phyloP scores from a whole-genome alignment of 164 flowering plant species.

The Nymphaea colorata region DNA sequence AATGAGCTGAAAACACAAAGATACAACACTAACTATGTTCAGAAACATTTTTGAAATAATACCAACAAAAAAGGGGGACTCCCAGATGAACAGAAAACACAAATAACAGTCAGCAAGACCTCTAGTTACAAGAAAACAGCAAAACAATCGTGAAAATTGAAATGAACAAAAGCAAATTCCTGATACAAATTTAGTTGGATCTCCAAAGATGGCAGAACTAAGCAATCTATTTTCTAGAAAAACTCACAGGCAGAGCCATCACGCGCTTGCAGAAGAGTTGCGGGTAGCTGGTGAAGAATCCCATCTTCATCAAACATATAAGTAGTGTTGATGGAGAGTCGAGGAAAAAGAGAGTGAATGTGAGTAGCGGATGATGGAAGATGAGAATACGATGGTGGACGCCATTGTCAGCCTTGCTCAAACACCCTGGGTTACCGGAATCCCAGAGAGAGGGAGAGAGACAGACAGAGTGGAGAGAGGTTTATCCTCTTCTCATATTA shows the following conservation, averaged over 20 bases:
- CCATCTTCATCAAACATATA: constrained; percentile 75
- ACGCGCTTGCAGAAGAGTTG: constrained; percentile 64
- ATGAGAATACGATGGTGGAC: neutral
- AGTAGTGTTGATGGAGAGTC: constrained; percentile 9
- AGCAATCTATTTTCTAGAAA: neutral
- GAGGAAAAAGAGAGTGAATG: neutral
- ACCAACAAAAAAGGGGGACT: too few species aligned
- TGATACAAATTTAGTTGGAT: too few species aligned
- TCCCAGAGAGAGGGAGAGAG: too few species aligned
- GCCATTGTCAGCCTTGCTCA: neutral
- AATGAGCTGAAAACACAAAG: constrained; percentile 37
- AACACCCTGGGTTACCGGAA: too few species aligned
- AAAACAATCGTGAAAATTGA: neutral
- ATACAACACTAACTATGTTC: neutral
- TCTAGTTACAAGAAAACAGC: neutral
- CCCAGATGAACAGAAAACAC: too few species aligned
- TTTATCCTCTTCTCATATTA: neutral
- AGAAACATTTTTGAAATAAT: too few species aligned
- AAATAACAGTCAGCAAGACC: neutral
- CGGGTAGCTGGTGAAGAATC: constrained; percentile 71
- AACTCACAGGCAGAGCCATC: constrained; percentile 54
- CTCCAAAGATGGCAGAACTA: too few species aligned
- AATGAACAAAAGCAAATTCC: neutral
- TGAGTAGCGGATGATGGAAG: neutral
- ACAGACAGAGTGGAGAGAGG: neutral